phyloP scores from a whole-genome alignment of 345 rosid genomes.

The Geranium brycei region DNA sequence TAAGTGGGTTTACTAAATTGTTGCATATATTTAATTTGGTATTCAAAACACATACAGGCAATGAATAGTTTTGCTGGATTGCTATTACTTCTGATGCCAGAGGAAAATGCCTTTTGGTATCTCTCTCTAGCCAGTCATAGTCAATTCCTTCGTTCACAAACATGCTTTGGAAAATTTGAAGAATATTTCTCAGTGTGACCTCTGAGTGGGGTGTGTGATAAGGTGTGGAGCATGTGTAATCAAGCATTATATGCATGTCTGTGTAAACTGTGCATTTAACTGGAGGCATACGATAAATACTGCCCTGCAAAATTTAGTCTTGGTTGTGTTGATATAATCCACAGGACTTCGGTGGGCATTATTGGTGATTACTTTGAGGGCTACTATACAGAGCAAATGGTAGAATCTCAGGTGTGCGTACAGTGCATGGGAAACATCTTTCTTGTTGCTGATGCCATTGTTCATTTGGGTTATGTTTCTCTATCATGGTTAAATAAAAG shows the following conservation, averaged over 20 bases:
- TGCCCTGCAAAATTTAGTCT: neutral
- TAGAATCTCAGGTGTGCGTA: conserved; percentile 74
- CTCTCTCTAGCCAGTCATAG: conserved; percentile 7
- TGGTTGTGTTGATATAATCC: conserved; percentile 6
- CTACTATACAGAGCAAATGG: conserved; percentile 82
- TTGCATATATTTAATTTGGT: neutral
- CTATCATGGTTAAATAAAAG: neutral
- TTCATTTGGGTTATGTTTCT: neutral
- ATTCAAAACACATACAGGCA: conserved; percentile 47
- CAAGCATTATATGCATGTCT: no score
- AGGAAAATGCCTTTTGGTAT: conserved; percentile 98
- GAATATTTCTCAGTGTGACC: no score
- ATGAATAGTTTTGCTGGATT: conserved; percentile 97
- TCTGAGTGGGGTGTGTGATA: no score
- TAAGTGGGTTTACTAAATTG: neutral
- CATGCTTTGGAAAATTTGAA: neutral
- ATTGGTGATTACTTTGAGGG: conserved; percentile 89
- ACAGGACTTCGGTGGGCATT: conserved; percentile 82
- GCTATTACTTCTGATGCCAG: conserved; percentile 92
- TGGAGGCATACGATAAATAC: neutral
- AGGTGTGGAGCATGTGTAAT: neutral
- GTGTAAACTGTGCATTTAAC: neutral
- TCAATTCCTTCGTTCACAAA: neutral
- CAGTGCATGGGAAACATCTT: neutral
- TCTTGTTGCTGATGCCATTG: neutral